These are phyloP conservation scores for Astraeus odoratus DNA, from an alignment of 768 basidiomycete genomes.

Conservation along the genomic window DNA sequence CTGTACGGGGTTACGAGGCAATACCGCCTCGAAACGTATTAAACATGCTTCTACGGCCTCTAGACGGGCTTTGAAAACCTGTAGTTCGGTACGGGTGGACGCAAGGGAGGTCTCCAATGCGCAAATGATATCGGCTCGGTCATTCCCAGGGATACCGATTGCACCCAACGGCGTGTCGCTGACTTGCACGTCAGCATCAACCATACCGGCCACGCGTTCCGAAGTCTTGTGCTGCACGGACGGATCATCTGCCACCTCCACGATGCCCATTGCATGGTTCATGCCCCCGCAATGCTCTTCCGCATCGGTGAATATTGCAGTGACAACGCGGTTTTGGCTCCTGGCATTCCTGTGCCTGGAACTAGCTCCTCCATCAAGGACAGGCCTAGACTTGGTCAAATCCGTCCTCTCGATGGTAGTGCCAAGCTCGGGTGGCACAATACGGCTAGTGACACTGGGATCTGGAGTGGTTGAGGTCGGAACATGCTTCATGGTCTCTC, in stretches of 20 bases:
- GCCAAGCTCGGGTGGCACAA: background rate
- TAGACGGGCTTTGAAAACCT: conserved; percentile 20
- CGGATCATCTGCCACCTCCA: background rate
- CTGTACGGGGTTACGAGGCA: background rate
- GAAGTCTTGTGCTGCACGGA: background rate
- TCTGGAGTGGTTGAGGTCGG: conserved; percentile 2
- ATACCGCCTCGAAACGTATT: conserved; percentile 8
- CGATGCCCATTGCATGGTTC: background rate
- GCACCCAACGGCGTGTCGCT: background rate
- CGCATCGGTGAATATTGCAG: conserved; percentile 24
- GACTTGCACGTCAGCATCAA: background rate
- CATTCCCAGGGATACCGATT: background rate
- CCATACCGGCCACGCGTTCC: background rate
- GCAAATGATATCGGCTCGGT: conserved; percentile 6
- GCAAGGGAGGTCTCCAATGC: conserved; percentile 20
- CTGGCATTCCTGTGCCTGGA: conserved; percentile 5
- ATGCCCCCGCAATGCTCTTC: background rate
- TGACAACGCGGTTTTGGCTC: conserved; percentile 18
- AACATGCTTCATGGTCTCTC: conserved; percentile 26
- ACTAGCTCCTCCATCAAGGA: conserved; percentile 4
- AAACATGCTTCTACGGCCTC: conserved; percentile 22
- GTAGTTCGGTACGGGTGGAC: conserved; percentile 18
- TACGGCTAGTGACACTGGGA: background rate
- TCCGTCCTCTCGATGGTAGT: background rate
- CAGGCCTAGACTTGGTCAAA: conserved; percentile 3